Evolutionary conservation across 371 early-diverging fungal genomes (phyloP), one percentile per base, ranked within the genome.

Genomic region (Lichtheimia ornata): DNA sequence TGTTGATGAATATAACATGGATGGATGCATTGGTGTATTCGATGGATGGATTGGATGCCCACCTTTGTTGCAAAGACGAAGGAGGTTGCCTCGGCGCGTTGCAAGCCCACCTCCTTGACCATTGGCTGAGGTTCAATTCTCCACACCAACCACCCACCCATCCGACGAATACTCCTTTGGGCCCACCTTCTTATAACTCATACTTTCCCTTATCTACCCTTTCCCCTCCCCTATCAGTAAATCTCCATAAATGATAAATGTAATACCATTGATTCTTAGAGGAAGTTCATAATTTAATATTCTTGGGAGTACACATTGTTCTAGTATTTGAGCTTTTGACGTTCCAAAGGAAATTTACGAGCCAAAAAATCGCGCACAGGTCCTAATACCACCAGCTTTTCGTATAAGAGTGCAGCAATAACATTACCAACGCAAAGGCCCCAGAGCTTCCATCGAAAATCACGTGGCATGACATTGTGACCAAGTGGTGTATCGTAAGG

Each of bases 381-480:
- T 1, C 84, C 83, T 25, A 83, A 59, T 14, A 84, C 81, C 0
- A 84, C 73, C 27, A 83, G 53, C 47, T 70, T 70, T 50, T 84
- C 84, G 54, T 69, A 84, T 20, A 59, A 51, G 20, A 80, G 43
- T 17, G 73, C 70, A 25, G 72, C 58, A 9, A 68, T 65, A 24
- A 73, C 63, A 27, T 82, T 81, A 25, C 59, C 63, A 12, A 81
- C 64, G 20, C 73, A 74, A 50, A 72, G 53, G 5, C 71, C 82
- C 84, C 86, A 87, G 43, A 93, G 73, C 30, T 72, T 67, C 81
- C 81, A 85, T n/a, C 57, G 57, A 27, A 56, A 56, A 28, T 56
- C 57, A 42, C 43, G 25, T 9, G 93, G 92, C 53, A 91, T 66
- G 9, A 91, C 87, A 58, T 91, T 92, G 67, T 91, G 89, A 3